Evolutionary conservation across 257 asterid genomes (phyloP).

Genomic region (Leptodermis oblonga): DNA sequence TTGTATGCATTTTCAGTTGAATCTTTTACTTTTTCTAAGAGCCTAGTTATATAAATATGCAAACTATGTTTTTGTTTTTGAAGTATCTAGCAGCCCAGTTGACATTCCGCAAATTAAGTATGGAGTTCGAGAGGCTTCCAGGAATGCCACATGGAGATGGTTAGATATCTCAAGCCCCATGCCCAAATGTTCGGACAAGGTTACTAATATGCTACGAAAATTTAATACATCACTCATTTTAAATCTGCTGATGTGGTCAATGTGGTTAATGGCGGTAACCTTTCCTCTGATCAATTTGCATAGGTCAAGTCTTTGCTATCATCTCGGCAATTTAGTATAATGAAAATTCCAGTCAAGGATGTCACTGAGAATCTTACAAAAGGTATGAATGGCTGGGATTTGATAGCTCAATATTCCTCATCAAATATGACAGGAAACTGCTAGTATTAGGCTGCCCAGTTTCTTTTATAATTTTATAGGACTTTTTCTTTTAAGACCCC

Average conservation of each 20-base stretch:
- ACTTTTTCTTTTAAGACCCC: not conserved
- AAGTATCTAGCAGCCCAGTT: slow-evolving; percentile 78
- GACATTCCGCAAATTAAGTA: slow-evolving; percentile 75
- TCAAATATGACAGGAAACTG: not conserved
- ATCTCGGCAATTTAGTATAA: slow-evolving; percentile 45
- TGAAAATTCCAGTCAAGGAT: slow-evolving; percentile 62
- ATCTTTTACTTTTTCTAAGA: slow-evolving; percentile 10
- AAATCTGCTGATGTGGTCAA: not conserved
- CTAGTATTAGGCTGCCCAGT: not conserved
- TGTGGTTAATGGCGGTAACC: not conserved
- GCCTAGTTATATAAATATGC: slow-evolving; percentile 15
- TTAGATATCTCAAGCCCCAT: slow-evolving; percentile 57
- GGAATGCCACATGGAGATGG: slow-evolving; percentile 68
- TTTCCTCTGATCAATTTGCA: slow-evolving; percentile 6
- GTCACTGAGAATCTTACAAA: slow-evolving; percentile 40
- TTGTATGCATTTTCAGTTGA: not conserved
- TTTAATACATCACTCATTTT: not conserved
- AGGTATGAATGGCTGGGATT: slow-evolving; percentile 37
- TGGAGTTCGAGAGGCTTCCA: slow-evolving; percentile 41
- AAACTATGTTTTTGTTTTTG: slow-evolving; percentile 16
- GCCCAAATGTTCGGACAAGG: slow-evolving; percentile 62
- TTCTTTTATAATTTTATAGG: not conserved
- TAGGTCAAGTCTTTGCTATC: slow-evolving; percentile 67
- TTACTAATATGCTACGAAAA: slow-evolving; percentile 7
- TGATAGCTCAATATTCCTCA: not conserved